Evolutionary conservation across 2,329 filamentous ascomycete genomes (phyloP), one percentile per base, ranked within the genome.

Genomic region (Pestalotiopsis sp.): DNA sequence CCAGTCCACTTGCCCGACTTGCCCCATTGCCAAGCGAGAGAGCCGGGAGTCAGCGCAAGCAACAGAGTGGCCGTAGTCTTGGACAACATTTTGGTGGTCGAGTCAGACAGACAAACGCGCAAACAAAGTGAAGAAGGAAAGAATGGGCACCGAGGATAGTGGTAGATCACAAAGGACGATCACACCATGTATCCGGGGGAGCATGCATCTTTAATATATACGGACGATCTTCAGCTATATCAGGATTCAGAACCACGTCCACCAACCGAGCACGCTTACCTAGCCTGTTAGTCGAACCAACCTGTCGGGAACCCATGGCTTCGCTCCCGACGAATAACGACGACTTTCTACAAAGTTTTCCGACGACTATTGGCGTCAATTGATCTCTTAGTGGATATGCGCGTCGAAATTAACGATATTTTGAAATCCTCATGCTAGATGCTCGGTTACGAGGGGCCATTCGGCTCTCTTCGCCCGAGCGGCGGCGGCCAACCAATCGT

Each of bases 21-120:
- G 40, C 72, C 74, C 72, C 68, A 74, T 66, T 70, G 69, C 72
- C 72, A 73, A 36, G 73, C 73, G 6, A 75, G 59, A 17, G 70
- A 68, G 9, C 66, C 66, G 17, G 73, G 71, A 31, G 67, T 68
- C 36, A 76, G 68, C 7, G 73, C 74, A 38, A 75, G 69, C 23
- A 69, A 40, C 11, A 67, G 41, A 64, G 45, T 25, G 14, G 36
- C 27, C 13, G 41, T 52, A n/a, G 41, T 52, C 25, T 56, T 27
- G 36, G 31, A 64, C 12, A 67, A 49, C 65, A 69, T 65, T 23
- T 58, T 66, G 27, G 4, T 25, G 2, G 31, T 20, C 13, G 11
- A 20, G 1, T 27, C 23, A 49, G n/a, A 7, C 17, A 64, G 14
- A 17, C 17, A 40, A 23, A 25, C 20, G 45, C 4, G 14, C 17